Conservation (phyloP, 2,329 filamentous ascomycete genomes). For the Tolypocladium capitatum region DNA sequence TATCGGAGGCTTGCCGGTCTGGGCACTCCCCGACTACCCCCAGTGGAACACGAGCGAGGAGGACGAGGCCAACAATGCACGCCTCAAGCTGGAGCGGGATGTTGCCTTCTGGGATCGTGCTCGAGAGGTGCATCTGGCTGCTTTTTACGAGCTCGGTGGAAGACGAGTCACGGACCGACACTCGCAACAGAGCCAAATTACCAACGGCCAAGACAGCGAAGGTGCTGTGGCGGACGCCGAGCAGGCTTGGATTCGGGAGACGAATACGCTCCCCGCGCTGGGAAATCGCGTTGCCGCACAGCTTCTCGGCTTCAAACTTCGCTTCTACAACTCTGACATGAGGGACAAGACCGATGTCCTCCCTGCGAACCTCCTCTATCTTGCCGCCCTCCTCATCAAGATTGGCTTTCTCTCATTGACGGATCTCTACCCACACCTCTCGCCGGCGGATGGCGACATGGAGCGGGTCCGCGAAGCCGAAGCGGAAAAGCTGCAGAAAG, state of each 20-base stretch:
- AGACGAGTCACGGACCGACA: constrained; percentile 50
- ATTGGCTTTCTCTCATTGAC: constrained; percentile 89
- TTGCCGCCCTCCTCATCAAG: constrained; percentile 87
- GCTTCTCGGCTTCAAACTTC: constrained; percentile 89
- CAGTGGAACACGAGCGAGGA: constrained; percentile 53
- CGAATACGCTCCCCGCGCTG: constrained; percentile 66
- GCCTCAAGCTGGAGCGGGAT: constrained; percentile 54
- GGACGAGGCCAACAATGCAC: constrained; percentile 46
- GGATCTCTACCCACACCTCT: constrained; percentile 86
- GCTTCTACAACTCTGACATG: constrained; percentile 77
- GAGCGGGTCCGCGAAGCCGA: constrained; percentile 55
- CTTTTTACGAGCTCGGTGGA: constrained; percentile 81
- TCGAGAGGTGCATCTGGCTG: constrained; percentile 61
- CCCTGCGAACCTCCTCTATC: constrained; percentile 83
- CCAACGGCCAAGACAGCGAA: constrained; percentile 21
- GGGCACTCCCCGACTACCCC: constrained; percentile 64
- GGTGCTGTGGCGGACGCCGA: constrained; percentile 42
- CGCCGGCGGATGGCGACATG: constrained; percentile 77
- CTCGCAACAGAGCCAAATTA: constrained; percentile 28
- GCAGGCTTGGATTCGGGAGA: constrained; percentile 64
- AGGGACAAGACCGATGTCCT: constrained; percentile 64
- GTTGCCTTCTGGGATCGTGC: constrained; percentile 67
- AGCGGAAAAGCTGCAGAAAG: constrained; percentile 63
- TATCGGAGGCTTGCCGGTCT: constrained; percentile 60
- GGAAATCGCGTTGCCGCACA: constrained; percentile 91